Percentiles rank a stretch among this genome's conserved stretches.
Conservation (phyloP, 345 rosid species). For the Cardamine resedifolia region DNA sequence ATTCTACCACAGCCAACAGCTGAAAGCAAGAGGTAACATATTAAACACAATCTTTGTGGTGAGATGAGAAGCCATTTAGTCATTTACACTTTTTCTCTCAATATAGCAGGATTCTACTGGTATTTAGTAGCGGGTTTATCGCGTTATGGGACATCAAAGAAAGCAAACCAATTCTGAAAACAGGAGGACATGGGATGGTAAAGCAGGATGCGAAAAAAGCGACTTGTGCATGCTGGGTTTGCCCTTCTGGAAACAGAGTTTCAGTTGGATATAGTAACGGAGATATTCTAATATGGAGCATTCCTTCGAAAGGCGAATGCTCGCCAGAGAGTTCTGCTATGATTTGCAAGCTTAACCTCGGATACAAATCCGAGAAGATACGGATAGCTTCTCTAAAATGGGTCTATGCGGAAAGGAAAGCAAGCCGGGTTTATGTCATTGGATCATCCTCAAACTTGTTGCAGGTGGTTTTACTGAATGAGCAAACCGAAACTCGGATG, state of each 20-base stretch:
- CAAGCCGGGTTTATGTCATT: constrained; percentile 67
- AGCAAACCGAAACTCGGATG: constrained; percentile 71
- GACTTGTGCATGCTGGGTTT: constrained; percentile 87
- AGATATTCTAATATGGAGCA: constrained; percentile 71
- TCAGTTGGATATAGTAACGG: constrained; percentile 82
- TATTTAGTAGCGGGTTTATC: constrained; percentile 70
- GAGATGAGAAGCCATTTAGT: not conserved
- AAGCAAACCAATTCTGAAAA: constrained; percentile 55
- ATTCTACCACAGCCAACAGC: constrained; percentile 73
- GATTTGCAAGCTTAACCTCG: constrained; percentile 73
- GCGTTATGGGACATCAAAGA: constrained; percentile 75
- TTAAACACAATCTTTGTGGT: not conserved
- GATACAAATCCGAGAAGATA: constrained; percentile 69
- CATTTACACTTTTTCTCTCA: not conserved
- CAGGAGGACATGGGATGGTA: constrained; percentile 53
- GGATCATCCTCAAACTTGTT: constrained; percentile 60
- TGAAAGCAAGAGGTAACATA: constrained; percentile 76
- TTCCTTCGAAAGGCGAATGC: constrained; percentile 47
- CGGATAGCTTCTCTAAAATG: constrained; percentile 74
- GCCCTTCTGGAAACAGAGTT: constrained; percentile 80
- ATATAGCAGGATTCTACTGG: constrained; percentile 66
- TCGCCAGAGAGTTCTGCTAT: constrained; percentile 48
- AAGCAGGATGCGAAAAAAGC: constrained; percentile 62
- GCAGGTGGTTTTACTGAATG: constrained; percentile 79
- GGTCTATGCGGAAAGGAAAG: constrained; percentile 66